Evolutionary conservation across 805 yeast genomes (phyloP).

Genomic region (Teunomyces panamensis): DNA sequence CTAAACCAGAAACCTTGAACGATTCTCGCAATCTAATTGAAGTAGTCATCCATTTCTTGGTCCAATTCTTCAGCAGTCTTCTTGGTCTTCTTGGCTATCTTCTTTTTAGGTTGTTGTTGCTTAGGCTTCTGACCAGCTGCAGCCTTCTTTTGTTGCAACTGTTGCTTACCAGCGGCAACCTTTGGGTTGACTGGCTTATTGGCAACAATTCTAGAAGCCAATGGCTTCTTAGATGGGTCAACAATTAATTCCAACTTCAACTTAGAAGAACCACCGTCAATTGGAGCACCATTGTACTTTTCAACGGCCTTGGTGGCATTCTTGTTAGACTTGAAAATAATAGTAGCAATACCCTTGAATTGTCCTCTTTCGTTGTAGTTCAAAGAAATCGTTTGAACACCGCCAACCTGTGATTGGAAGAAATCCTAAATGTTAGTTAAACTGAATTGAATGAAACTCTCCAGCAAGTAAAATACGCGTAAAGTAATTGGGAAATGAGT

Average conservation of each 20-base stretch:
- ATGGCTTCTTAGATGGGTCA: slow-evolving; percentile 77
- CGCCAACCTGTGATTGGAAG: slow-evolving; percentile 84
- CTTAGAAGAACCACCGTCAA: slow-evolving; percentile 79
- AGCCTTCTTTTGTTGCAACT: slow-evolving; percentile 28
- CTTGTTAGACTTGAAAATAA: slow-evolving; percentile 66
- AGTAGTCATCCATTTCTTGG: slow-evolving; percentile 97
- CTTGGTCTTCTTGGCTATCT: slow-evolving; percentile 37
- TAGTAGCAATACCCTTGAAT: slow-evolving; percentile 89
- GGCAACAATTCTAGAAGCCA: slow-evolving; percentile 69
- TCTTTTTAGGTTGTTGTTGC: slow-evolving; percentile 30
- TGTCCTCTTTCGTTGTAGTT: slow-evolving; percentile 84
- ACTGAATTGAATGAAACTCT: background rate
- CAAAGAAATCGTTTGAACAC: slow-evolving; percentile 66
- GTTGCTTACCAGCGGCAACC: slow-evolving; percentile 23
- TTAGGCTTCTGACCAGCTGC: slow-evolving; percentile 17
- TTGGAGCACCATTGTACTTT: slow-evolving; percentile 88
- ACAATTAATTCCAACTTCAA: slow-evolving; percentile 79
- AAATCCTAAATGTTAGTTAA: slow-evolving; percentile 65
- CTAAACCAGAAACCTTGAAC: too few species aligned
- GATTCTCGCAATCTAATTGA: slow-evolving; percentile 21
- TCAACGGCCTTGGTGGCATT: slow-evolving; percentile 77
- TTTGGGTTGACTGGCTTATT: slow-evolving; percentile 28
- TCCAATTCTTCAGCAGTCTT: slow-evolving; percentile 92
- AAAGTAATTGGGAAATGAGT: slow-evolving; percentile 1
- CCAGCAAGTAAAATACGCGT: slow-evolving; percentile 3